Evolutionary conservation across 1,284 basidiomycete genomes (phyloP).

Genomic region (Ustilago esculenta): DNA sequence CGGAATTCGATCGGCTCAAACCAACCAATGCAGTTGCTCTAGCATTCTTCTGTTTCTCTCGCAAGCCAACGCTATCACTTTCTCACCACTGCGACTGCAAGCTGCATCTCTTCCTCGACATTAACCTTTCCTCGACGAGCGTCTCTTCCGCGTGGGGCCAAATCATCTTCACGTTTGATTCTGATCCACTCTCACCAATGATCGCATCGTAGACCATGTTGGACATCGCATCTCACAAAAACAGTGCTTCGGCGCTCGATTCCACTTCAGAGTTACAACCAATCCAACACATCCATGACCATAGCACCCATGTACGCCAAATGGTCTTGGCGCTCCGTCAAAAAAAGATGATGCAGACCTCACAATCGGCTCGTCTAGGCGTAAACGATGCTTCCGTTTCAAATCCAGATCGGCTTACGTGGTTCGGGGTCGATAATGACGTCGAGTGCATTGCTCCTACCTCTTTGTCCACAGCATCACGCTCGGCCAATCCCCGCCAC

Average conservation of each 20-base stretch:
- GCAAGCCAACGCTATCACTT: too few species aligned
- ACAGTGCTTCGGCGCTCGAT: neutral
- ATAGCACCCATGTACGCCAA: conserved; percentile 1
- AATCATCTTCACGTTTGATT: too few species aligned
- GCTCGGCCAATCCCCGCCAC: neutral
- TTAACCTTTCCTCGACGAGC: too few species aligned
- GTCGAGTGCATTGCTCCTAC: neutral
- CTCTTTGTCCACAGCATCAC: neutral
- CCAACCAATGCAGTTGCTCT: too few species aligned
- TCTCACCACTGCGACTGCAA: too few species aligned
- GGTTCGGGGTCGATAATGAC: conserved; percentile 20
- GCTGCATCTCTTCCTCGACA: neutral
- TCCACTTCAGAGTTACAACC: neutral
- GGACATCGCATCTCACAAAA: too few species aligned
- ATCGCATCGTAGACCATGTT: too few species aligned
- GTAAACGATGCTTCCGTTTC: neutral
- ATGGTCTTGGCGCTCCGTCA: conserved; percentile 12
- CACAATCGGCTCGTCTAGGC: neutral
- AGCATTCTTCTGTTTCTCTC: too few species aligned
- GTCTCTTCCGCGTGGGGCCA: too few species aligned
- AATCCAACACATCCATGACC: conserved; percentile 7
- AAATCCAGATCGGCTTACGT: conserved; percentile 19
- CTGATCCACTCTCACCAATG: too few species aligned
- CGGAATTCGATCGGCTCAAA: too few species aligned
- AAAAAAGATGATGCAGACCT: conserved; percentile 12